phyloP scores from a whole-genome alignment of 73 alveolate species.

The Uronychia setigera region DNA sequence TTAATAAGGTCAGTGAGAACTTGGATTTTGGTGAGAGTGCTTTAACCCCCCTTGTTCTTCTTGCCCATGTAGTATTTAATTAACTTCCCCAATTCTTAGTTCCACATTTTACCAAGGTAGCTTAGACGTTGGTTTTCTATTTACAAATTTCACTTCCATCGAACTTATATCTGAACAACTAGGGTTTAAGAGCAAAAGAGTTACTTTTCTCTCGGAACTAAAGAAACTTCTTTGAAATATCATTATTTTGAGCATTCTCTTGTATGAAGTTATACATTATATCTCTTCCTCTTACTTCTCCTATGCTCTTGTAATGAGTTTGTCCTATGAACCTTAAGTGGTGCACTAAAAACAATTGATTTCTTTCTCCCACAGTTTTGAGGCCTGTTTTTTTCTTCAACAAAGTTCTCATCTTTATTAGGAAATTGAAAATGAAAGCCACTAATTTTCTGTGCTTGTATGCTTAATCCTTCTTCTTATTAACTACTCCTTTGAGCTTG shows the following conservation, averaged over 20 bases:
- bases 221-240: neutral
- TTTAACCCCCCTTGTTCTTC: neutral
- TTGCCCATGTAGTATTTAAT: neutral
- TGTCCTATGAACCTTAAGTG: neutral
- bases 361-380: neutral
- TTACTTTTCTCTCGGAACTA: neutral
- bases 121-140: neutral
- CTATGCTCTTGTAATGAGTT: neutral
- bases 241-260: neutral
- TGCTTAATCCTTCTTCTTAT: neutral
- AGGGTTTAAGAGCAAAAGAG: neutral
- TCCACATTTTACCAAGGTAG: neutral
- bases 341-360: neutral
- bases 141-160: neutral
- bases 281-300: neutral
- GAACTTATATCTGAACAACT: neutral
- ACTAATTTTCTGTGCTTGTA: neutral
- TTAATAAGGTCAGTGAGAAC: neutral
- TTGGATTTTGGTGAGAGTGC: neutral
- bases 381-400: neutral
- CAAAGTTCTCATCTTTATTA: neutral
- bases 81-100: neutral
- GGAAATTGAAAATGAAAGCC: neutral
- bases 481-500: too few species aligned
- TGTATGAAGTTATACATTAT: neutral